phyloP scores from a whole-genome alignment of 768 basidiomycete genomes.

The Suillus lakei region DNA sequence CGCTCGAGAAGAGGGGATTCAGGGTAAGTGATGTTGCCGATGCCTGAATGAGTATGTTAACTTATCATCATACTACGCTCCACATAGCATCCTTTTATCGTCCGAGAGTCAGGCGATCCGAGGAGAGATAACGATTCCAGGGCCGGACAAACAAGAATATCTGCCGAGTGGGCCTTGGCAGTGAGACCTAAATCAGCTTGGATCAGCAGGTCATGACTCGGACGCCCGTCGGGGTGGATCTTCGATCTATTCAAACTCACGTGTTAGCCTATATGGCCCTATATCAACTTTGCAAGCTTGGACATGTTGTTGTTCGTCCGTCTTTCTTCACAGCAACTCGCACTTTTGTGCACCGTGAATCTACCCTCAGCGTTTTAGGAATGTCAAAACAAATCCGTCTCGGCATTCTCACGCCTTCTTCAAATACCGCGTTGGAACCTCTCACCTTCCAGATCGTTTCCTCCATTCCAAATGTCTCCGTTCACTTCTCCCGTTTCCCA shows the following conservation, averaged over 20 bases:
- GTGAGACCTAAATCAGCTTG: not conserved
- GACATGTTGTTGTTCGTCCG: not conserved
- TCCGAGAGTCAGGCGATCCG: not conserved
- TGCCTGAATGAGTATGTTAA: not conserved
- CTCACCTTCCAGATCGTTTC: constrained; percentile 2
- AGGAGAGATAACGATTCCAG: not conserved
- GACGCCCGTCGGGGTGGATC: not conserved
- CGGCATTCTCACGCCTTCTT: constrained; percentile 4
- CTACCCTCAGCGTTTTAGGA: not conserved
- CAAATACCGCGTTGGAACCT: constrained; percentile 4
- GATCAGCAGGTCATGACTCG: constrained; percentile 1
- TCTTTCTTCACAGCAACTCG: not conserved
- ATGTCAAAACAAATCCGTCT: constrained; percentile 5
- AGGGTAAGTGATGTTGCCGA: not conserved
- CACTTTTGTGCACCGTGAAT: not conserved
- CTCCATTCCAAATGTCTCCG: constrained; percentile 1
- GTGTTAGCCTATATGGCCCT: not conserved
- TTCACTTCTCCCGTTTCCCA: constrained; percentile 6
- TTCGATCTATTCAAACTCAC: not conserved
- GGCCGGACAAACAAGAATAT: not conserved
- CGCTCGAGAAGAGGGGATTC: not conserved
- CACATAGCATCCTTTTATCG: not conserved
- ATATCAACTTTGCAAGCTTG: not conserved
- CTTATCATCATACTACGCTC: not conserved
- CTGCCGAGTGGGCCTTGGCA: not conserved